A percentile compares a stretch with the other conserved stretches of the same genome.
These are phyloP conservation scores for Alnus glutinosa DNA, from an alignment of 306 rosid species.

Conservation along the genomic window DNA sequence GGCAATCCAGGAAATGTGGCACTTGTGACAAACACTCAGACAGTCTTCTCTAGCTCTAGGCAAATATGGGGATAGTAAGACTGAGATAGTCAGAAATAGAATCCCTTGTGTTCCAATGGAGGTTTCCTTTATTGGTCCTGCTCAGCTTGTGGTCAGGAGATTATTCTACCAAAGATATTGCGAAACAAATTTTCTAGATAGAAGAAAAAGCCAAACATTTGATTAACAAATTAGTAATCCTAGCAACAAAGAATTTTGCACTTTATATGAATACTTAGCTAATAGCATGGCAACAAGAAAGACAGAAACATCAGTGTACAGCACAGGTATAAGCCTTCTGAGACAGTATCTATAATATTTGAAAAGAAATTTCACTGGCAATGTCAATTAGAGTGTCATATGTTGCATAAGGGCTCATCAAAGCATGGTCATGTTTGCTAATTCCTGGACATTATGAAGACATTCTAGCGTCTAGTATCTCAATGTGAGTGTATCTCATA, in stretches of 20 bases:
- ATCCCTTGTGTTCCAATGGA: too few relatives aligned
- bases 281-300: background rate
- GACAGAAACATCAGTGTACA: background rate
- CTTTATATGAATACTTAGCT: background rate
- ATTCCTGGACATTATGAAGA: slow-evolving; percentile 12
- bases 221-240: background rate
- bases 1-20: background rate
- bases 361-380: slow-evolving; percentile 1
- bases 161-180: background rate
- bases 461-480: background rate
- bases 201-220: background rate
- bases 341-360: slow-evolving; percentile 5
- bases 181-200: background rate
- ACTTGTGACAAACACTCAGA: background rate
- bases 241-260: background rate
- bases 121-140: too few relatives aligned
- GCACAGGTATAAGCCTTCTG: background rate
- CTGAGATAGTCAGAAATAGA: too few relatives aligned
- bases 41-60: background rate
- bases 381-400: slow-evolving; percentile 9
- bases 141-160: background rate
- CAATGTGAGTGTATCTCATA: background rate
- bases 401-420: slow-evolving; percentile 18
- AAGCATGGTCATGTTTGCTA: background rate
- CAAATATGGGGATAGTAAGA: too few relatives aligned